Conservation (phyloP, 768 basidiomycete species). For the Suillus lakei region DNA sequence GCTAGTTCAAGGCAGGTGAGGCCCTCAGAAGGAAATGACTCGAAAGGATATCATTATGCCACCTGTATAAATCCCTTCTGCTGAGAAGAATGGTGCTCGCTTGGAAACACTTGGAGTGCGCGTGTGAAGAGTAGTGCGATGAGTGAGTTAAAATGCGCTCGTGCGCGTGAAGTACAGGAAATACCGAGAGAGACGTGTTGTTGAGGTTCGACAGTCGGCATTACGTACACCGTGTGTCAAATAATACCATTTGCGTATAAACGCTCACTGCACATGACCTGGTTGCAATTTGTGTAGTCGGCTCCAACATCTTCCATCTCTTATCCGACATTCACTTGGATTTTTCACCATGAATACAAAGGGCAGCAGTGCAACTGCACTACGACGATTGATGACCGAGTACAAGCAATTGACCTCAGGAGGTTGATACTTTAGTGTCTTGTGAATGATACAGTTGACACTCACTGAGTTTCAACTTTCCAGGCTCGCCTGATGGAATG, state of each 20-base stretch:
- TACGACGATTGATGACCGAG: slow-evolving; percentile 90
- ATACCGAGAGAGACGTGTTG: not conserved
- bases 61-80: not conserved
- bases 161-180: not conserved
- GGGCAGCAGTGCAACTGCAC: slow-evolving; percentile 66
- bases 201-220: not conserved
- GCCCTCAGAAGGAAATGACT: not conserved
- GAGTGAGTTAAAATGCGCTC: not conserved
- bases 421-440: slow-evolving; percentile 46
- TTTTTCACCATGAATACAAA: slow-evolving; percentile 53
- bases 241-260: not conserved
- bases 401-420: slow-evolving; percentile 85
- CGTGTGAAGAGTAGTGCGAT: not conserved
- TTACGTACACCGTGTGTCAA: not conserved
- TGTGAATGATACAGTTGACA: not conserved
- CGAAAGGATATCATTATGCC: not conserved
- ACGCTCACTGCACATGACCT: not conserved
- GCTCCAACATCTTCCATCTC: not conserved
- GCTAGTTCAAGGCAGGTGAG: not conserved
- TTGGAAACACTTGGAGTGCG: too few relatives aligned
- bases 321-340: not conserved
- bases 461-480: slow-evolving; percentile 7
- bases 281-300: not conserved
- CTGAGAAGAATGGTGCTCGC: too few relatives aligned
- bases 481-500: slow-evolving; percentile 92